Conservation (phyloP, 164 flowering plant genomes). For the Umbellularia californica region DNA sequence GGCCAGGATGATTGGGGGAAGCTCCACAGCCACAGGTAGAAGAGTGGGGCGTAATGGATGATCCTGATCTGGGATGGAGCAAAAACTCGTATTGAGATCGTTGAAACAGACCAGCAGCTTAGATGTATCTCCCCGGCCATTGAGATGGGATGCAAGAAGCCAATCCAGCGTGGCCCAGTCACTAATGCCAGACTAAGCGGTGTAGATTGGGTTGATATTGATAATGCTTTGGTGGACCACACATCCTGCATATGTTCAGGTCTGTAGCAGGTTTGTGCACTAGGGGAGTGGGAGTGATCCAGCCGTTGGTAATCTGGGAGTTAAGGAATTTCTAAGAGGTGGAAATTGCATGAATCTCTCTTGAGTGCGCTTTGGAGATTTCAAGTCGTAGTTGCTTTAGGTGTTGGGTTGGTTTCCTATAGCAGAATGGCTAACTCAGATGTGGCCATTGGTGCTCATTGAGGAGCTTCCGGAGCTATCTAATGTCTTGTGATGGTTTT, state of each 20-base stretch:
- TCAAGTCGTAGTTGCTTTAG: conserved; percentile 1
- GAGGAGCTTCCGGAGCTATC: conserved; percentile 40
- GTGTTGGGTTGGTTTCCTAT: background rate
- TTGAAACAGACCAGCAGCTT: conserved; percentile 34
- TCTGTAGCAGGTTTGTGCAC: conserved; percentile 7
- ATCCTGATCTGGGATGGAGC: conserved; percentile 16
- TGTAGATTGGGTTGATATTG: background rate
- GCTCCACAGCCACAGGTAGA: conserved; percentile 48
- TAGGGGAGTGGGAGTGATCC: background rate
- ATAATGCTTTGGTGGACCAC: conserved; percentile 6
- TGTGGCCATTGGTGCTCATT: conserved; percentile 7
- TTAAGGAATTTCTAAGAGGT: conserved; percentile 48
- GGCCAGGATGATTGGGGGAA: conserved; percentile 46
- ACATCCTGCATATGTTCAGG: background rate
- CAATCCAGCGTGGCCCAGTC: conserved; percentile 66
- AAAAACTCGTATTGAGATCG: conserved; percentile 17
- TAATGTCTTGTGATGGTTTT: conserved; percentile 48
- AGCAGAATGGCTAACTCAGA: no score
- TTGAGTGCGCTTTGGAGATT: background rate
- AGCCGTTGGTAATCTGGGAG: conserved; percentile 8
- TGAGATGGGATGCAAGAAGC: conserved; percentile 58
- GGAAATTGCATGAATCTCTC: conserved; percentile 58
- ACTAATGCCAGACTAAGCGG: conserved; percentile 11
- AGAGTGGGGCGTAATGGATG: conserved; percentile 8
- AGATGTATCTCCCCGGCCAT: conserved; percentile 36